Conservation (phyloP, 2,329 filamentous ascomycete species). For the Tolypocladium inflatum region DNA sequence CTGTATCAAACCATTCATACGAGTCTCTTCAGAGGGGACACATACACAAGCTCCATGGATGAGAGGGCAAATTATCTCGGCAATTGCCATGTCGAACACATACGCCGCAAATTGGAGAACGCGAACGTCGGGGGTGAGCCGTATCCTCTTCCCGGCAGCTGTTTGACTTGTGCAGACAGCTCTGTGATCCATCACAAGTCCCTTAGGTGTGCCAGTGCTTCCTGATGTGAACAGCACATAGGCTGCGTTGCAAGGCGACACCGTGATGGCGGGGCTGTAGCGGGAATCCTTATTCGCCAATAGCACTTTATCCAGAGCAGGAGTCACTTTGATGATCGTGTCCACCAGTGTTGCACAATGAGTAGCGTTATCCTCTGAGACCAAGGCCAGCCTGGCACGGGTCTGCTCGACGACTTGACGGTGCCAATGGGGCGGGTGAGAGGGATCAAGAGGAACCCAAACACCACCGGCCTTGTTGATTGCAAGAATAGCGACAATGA, state of each 20-base stretch:
- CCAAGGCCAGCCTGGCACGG: neutral
- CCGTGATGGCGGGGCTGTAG: no score
- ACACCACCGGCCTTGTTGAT: conserved; percentile 7
- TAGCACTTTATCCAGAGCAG: neutral
- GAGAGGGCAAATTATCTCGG: conserved; percentile 4
- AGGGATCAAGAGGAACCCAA: conserved; percentile 5
- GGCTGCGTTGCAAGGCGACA: neutral
- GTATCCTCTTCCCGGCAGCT: neutral
- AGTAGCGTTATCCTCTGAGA: neutral
- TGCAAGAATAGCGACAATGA: conserved; percentile 5
- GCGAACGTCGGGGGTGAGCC: neutral
- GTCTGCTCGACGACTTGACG: neutral
- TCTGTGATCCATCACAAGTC: conserved; percentile 2
- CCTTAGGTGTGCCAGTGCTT: neutral
- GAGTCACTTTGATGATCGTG: neutral
- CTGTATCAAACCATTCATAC: neutral
- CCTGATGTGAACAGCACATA: neutral
- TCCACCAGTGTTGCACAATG: neutral
- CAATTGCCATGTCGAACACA: conserved; percentile 4
- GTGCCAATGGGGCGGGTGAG: neutral
- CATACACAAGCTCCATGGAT: conserved; percentile 4
- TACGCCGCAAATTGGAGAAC: conserved; percentile 6
- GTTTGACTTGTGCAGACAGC: conserved; percentile 1
- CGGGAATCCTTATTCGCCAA: neutral
- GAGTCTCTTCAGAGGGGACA: conserved; percentile 1